Base-by-base conservation (phyloP, 768 basidiomycete species). In the Collybia sp. region DNA sequence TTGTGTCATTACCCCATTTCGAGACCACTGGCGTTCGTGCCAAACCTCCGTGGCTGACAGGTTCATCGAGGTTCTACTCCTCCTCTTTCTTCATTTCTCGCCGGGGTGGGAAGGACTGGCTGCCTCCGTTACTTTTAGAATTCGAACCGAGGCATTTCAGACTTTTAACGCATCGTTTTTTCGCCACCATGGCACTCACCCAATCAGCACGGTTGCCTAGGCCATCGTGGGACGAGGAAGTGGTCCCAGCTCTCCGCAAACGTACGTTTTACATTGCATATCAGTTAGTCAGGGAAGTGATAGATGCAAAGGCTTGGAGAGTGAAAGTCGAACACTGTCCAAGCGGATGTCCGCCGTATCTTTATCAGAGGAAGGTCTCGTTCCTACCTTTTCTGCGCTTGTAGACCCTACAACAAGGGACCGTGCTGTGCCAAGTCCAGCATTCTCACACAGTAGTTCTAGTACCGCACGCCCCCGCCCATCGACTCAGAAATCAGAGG, bases 211-310 rank as follows among this genome's bases (percentile, higher is more conserved):
- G 64, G 37, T 53, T 66, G 38, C 67, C 69, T 42, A 68, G 72
- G 36, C 77, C 83, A 42, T 73, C 79, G 32, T 91, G 88, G 87
- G 88, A 89, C 62, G 87, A 88, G 58, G 79, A 79, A 31, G 88
- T 91, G 46, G 89, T 91, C 25, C 89, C 88, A 45, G 75, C 85
- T 34, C 71, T 91, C 32, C 77, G 88, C 54, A 87, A 89, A 73
- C 76, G 87, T 90, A 69, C 58, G 77, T 71, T 39, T 47, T 50
- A 46, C 19, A 38, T 34, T 43, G 13, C 12, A 42, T 19, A 12
- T 43, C 31, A 13, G 36, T 25, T 47, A 48, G 45, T 49, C 45
- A 17, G 48, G 46, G 55, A 46, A 44, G 31, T 33, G 31, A 49
- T 33, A 34, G 34, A 49, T 44, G 48, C 49, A 12, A 56, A 93